Conservation (phyloP, 2,329 filamentous ascomycete genomes). For the Bipolaris bicolor region DNA sequence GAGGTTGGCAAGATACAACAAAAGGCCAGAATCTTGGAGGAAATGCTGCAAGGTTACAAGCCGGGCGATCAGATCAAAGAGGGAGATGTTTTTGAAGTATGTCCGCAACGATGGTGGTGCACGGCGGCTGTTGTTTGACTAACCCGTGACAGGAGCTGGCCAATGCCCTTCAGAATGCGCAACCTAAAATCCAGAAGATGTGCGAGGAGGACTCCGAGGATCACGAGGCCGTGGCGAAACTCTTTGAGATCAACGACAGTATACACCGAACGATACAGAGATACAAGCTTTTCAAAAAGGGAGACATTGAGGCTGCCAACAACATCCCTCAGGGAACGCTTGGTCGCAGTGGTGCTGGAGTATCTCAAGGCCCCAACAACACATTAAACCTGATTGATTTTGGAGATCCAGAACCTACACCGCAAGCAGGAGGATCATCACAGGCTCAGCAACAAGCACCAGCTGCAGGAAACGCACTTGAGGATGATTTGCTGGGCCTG, state of each 20-base stretch:
- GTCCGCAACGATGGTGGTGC: conserved; percentile 31
- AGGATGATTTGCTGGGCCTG: conserved; percentile 89
- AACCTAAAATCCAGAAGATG: conserved; percentile 99
- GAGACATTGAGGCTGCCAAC: conserved; percentile 81
- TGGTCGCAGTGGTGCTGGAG: conserved; percentile 67
- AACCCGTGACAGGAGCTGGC: conserved; percentile 72
- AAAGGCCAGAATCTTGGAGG: conserved; percentile 89
- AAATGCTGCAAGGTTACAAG: conserved; percentile 84
- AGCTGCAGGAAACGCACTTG: conserved; percentile 69
- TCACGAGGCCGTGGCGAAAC: conserved; percentile 90
- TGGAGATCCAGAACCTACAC: conserved; percentile 65
- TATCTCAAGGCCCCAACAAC: conserved; percentile 70
- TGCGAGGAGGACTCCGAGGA: conserved; percentile 98
- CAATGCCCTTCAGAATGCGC: conserved; percentile 85
- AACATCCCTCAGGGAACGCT: conserved; percentile 83
- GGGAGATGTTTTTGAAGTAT: conserved; percentile 71
- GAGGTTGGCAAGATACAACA: conserved; percentile 95
- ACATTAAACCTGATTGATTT: conserved; percentile 96
- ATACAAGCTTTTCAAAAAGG: conserved; percentile 95
- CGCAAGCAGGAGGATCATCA: conserved; percentile 36
- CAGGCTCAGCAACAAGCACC: conserved; percentile 53
- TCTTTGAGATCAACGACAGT: conserved; percentile 97
- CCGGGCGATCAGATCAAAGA: conserved; percentile 78
- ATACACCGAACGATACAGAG: conserved; percentile 96
- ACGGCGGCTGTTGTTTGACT: conserved; percentile 21